These are phyloP conservation scores for Aspergillus haitiensis DNA, from an alignment of 495 filamentous ascomycete species.

Conservation along the genomic window DNA sequence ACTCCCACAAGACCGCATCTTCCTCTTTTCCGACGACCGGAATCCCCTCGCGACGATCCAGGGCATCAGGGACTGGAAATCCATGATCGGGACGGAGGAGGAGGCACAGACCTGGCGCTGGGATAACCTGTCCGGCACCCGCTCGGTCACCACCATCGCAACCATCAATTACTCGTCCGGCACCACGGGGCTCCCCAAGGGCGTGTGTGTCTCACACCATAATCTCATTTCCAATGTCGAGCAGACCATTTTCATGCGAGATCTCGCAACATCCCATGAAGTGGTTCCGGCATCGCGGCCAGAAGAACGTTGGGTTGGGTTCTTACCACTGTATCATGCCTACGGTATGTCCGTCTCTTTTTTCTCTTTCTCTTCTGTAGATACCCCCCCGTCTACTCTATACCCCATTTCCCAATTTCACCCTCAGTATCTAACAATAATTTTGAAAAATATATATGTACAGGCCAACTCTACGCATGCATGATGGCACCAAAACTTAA, in stretches of 20 bases:
- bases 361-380: slow-evolving; percentile 31
- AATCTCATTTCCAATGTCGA: slow-evolving; percentile 47
- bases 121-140: slow-evolving; percentile 28
- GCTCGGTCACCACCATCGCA: slow-evolving; percentile 33
- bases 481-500: slow-evolving; percentile 28
- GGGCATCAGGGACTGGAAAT: slow-evolving; percentile 42
- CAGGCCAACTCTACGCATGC: slow-evolving; percentile 36
- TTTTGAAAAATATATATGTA: too few relatives aligned
- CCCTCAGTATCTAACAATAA: neutral
- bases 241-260: slow-evolving; percentile 20
- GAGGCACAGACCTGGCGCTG: slow-evolving; percentile 39
- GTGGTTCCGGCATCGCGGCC: slow-evolving; percentile 3
- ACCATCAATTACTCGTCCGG: slow-evolving; percentile 49
- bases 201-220: slow-evolving; percentile 46
- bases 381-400: too few relatives aligned
- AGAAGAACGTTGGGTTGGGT: slow-evolving; percentile 33
- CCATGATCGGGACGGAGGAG: slow-evolving; percentile 32
- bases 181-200: slow-evolving; percentile 53
- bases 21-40: slow-evolving; percentile 38
- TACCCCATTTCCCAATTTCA: too few relatives aligned
- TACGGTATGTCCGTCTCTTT: slow-evolving; percentile 49
- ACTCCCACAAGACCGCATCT: slow-evolving; percentile 34
- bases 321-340: slow-evolving; percentile 51
- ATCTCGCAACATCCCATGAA: slow-evolving; percentile 30
- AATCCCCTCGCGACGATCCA: slow-evolving; percentile 6